Evolutionary conservation across 495 filamentous ascomycete genomes (phyloP), one percentile per base, ranked within the genome.

Genomic region (Pyrenopolyporus hunteri): DNA sequence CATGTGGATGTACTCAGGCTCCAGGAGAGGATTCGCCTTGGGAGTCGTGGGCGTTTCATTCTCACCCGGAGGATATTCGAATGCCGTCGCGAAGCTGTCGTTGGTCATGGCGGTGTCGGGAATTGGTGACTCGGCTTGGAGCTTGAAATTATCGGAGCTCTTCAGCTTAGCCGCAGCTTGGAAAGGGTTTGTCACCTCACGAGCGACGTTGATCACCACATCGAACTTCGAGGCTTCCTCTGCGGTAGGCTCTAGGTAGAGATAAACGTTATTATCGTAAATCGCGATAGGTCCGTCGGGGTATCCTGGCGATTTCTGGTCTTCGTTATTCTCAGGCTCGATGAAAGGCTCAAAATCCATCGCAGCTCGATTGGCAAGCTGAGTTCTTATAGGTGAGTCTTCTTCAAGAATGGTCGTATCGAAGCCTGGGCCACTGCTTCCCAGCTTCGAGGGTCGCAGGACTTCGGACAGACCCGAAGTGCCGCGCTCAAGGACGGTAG

Each of bases 1-100:
- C 40, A 98, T 89, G 70, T 98, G 94, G 45, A 98, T 86, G 69
- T 98, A 98, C 71, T 98, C 94, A 1, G 94, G 94, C 19, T 85
- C 75, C 11, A 78, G 74, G 33, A 75, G 77, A 19, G 72, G n/a
- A 66, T 76, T 68, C 3, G 74, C 75, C 51, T 82, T 86, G 2
- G 89, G 87, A 1, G 85, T 88, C 7, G 81, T 83, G 4, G 83
- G 82, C 47, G 70, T 80, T 63, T 75, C 75, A 47, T 47, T 19
- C 25, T 73, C 70, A 6, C 72, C 74, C 0, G 70, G 73, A 39
- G 72, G 74, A 44, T 74, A 79, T 64, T 92, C 89, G 54, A 88
- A 87, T 1, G 89, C 89, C 9, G 89, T 92, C 37, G 83, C 79
- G 67, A 89, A 92, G 20, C 88, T 91, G 28, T 80, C 76, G 48